Conservation (phyloP, 768 basidiomycete species). For the Lentinula detonsa region DNA sequence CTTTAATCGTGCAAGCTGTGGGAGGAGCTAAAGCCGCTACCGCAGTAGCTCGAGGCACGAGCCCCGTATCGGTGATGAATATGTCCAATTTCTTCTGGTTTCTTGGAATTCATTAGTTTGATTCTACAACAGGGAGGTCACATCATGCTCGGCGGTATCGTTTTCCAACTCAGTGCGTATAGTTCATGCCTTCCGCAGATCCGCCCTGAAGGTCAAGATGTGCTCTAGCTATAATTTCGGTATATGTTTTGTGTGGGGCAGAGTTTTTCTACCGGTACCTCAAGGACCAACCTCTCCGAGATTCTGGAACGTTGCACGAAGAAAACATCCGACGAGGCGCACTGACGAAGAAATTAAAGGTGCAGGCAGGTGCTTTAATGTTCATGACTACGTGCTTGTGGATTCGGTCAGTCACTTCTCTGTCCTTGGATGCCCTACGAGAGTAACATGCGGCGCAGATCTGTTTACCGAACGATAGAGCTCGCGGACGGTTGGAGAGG, state of each 20-base stretch:
- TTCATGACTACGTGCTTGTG: conserved; percentile 3
- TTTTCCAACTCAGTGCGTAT: background rate
- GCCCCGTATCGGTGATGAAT: background rate
- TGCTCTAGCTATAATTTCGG: background rate
- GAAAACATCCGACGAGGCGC: background rate
- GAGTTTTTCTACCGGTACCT: conserved; percentile 1
- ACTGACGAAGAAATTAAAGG: background rate
- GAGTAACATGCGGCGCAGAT: conserved; percentile 15
- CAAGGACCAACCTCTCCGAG: background rate
- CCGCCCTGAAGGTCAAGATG: background rate
- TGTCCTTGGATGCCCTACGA: background rate
- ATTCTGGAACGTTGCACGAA: background rate
- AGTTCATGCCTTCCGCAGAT: background rate
- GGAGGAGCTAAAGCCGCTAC: conserved; percentile 2
- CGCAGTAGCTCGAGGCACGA: background rate
- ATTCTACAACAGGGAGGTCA: background rate
- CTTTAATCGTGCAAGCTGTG: conserved; percentile 3
- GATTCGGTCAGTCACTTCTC: conserved; percentile 2
- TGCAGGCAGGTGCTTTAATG: background rate
- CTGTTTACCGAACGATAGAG: conserved; percentile 37
- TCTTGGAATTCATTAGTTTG: background rate
- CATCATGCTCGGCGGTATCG: conserved; percentile 6
- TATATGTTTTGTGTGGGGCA: background rate
- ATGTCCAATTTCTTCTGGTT: too few relatives aligned
- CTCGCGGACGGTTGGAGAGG: conserved; percentile 36